A percentile compares a stretch with the other conserved stretches of the same genome.
Evolutionary conservation across 2,329 filamentous ascomycete genomes (phyloP).

Genomic region (Volutella citrinella): DNA sequence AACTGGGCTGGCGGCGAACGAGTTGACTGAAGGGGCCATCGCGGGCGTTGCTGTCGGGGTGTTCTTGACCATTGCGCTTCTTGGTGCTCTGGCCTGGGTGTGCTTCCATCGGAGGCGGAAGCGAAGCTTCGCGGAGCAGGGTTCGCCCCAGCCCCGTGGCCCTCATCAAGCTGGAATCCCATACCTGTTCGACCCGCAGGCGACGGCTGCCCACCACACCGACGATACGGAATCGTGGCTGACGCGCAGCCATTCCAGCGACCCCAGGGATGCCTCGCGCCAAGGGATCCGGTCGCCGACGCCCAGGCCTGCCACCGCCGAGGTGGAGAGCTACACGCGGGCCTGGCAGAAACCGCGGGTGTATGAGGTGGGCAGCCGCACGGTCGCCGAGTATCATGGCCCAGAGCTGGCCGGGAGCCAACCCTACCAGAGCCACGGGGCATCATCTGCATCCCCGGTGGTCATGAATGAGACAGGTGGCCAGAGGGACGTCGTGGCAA

Average conservation of each 20-base stretch:
- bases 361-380: conserved; percentile 16
- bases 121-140: too few species aligned
- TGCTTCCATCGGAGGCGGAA: conserved; percentile 7
- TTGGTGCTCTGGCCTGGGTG: conserved; percentile 11
- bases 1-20: too few species aligned
- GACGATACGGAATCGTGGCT: too few species aligned
- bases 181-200: too few species aligned
- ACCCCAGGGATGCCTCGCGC: conserved; percentile 17
- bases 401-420: conserved; percentile 1
- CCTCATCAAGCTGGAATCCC: too few species aligned
- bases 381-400: conserved; percentile 7
- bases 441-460: conserved; percentile 1
- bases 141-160: too few species aligned
- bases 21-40: conserved; percentile 13
- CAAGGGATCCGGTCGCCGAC: conserved; percentile 17
- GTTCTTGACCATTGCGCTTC: conserved; percentile 4
- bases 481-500: too few species aligned
- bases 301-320: conserved; percentile 22
- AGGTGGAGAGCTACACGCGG: conserved; percentile 20
- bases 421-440: conserved; percentile 1
- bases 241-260: too few species aligned
- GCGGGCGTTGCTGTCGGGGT: conserved; percentile 17
- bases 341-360: conserved; percentile 20
- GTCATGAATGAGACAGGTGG: too few species aligned
- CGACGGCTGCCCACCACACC: too few species aligned